Percentiles rank a stretch among this genome's conserved stretches.
Conservation (phyloP, 805 yeast species). For the Yarrowia divulgata region DNA sequence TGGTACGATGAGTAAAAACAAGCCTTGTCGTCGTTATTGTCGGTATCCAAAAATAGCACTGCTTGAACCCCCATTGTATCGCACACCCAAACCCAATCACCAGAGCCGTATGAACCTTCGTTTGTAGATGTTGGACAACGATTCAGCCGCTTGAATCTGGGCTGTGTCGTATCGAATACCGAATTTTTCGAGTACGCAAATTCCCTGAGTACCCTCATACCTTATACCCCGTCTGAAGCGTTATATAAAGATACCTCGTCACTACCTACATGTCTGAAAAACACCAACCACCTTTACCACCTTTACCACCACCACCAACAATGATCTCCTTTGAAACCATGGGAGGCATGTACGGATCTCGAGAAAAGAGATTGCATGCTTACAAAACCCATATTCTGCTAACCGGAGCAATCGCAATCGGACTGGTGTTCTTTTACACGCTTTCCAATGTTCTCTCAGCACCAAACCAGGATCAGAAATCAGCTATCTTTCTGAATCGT, state of each 20-base stretch:
- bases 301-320: neutral
- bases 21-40: too few relatives aligned
- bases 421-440: neutral
- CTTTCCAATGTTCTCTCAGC: neutral
- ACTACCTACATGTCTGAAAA: constrained; percentile 2
- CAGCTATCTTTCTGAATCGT: neutral
- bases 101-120: constrained; percentile 18
- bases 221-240: neutral
- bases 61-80: too few relatives aligned
- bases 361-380: neutral
- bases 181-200: neutral
- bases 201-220: neutral
- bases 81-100: too few relatives aligned
- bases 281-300: neutral
- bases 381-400: neutral
- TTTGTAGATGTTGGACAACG: neutral
- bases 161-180: neutral
- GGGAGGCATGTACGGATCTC: neutral
- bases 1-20: too few relatives aligned
- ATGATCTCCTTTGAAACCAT: constrained; percentile 8
- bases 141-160: constrained; percentile 2
- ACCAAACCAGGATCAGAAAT: too few relatives aligned
- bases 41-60: too few relatives aligned
- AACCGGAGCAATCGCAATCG: neutral
- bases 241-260: neutral